Evolutionary conservation across 2,329 filamentous ascomycete species (phyloP).

Genomic region (Alternaria hordeiaustralica): DNA sequence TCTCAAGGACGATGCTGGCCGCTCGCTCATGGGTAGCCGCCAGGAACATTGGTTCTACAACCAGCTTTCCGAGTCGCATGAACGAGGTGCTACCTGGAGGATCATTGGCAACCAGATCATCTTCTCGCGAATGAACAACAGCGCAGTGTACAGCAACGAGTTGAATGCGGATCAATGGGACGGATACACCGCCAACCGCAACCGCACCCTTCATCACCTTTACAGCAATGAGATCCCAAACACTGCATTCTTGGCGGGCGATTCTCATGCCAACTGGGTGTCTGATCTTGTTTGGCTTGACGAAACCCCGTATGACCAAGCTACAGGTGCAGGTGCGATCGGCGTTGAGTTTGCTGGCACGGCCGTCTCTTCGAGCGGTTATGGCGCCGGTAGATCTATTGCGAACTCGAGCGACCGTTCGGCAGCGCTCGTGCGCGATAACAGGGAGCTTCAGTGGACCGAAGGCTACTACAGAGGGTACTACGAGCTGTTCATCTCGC

Average conservation of each 20-base stretch:
- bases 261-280: conserved; percentile 69
- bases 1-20: conserved; percentile 69
- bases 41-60: conserved; percentile 70
- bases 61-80: conserved; percentile 60
- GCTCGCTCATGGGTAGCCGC: conserved; percentile 71
- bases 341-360: conserved; percentile 65
- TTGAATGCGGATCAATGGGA: conserved; percentile 65
- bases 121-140: conserved; percentile 39
- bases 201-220: conserved; percentile 70
- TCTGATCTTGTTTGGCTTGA: conserved; percentile 53
- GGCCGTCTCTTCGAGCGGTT: conserved; percentile 66
- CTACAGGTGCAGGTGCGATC: conserved; percentile 48
- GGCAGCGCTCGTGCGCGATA: conserved; percentile 49
- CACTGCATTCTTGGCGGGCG: conserved; percentile 73
- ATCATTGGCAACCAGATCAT: conserved; percentile 71
- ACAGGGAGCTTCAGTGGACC: conserved; percentile 72
- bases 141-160: conserved; percentile 20
- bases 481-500: conserved; percentile 65
- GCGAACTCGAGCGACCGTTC: conserved; percentile 58
- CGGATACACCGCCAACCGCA: conserved; percentile 71
- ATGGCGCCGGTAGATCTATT: conserved; percentile 20
- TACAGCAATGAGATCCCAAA: conserved; percentile 72
- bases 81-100: conserved; percentile 70
- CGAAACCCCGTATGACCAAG: conserved; percentile 43
- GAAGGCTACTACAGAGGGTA: conserved; percentile 76